Evolutionary conservation across 306 rosid species (phyloP).

Genomic region (Cercis canadensis): DNA sequence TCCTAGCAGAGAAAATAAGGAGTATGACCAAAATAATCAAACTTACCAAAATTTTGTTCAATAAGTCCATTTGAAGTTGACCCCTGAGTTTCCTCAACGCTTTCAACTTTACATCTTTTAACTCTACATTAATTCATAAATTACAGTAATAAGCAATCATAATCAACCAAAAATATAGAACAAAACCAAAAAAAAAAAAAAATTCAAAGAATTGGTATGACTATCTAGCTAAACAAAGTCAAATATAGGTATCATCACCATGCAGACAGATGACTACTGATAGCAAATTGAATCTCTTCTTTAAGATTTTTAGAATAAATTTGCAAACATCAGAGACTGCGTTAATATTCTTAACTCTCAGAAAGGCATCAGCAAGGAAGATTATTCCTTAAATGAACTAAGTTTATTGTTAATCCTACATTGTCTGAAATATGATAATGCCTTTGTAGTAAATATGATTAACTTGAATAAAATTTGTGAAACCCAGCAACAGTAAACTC

Average conservation of each 20-base stretch:
- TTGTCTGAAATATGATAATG: neutral
- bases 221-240: neutral
- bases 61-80: constrained; percentile 47
- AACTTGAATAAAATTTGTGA: constrained; percentile 9
- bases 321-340: neutral
- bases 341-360: neutral
- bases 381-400: neutral
- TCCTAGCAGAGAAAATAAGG: constrained; percentile 20
- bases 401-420: neutral
- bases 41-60: constrained; percentile 53
- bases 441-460: neutral
- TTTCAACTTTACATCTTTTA: constrained; percentile 66
- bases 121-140: constrained; percentile 49
- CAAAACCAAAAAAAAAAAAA: neutral
- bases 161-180: constrained; percentile 29
- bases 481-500: constrained; percentile 8
- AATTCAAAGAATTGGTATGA: constrained; percentile 12
- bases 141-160: constrained; percentile 4
- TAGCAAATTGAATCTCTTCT: neutral
- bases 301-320: neutral
- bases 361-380: constrained; percentile 2
- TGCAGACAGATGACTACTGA: neutral
- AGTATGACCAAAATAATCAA: neutral
- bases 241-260: neutral
- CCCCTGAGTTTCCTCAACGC: constrained; percentile 45